Evolutionary conservation across 257 asterid species (phyloP).

Genomic region (Craterostigma plantagineum): DNA sequence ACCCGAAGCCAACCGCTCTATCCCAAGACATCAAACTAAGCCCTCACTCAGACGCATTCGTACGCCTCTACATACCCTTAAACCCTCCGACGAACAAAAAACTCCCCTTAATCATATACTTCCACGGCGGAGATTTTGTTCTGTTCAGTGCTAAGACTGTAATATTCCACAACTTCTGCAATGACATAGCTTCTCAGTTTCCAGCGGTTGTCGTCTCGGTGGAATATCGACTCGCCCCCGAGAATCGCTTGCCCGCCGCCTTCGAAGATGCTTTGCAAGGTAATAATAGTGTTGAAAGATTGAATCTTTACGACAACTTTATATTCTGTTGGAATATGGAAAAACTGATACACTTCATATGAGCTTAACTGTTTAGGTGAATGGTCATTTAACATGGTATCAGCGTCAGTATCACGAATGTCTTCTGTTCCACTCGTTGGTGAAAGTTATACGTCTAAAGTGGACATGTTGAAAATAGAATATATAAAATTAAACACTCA

Average conservation of each 20-base stretch:
- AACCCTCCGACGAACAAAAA: background rate
- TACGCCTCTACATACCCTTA: conserved; percentile 17
- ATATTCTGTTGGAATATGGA: too few species aligned
- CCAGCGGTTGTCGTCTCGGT: conserved; percentile 1
- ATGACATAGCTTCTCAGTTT: background rate
- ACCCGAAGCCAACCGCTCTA: conserved; percentile 7
- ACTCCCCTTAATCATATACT: background rate
- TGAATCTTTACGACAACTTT: too few species aligned
- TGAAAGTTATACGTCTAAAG: too few species aligned
- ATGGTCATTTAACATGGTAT: too few species aligned
- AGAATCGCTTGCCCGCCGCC: conserved; percentile 1
- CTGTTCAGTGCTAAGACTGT: background rate
- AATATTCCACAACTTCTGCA: conserved; percentile 4
- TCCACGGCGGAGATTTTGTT: conserved; percentile 2
- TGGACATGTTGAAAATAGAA: too few species aligned
- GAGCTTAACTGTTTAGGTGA: too few species aligned
- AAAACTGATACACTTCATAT: too few species aligned
- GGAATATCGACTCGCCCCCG: conserved; percentile 3
- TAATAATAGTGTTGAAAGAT: too few species aligned
- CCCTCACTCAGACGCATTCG: conserved; percentile 8
- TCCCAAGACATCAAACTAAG: conserved; percentile 14
- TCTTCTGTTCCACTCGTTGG: too few species aligned
- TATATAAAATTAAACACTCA: too few species aligned
- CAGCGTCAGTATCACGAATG: too few species aligned
- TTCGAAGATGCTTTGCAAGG: background rate